A percentile compares a stretch with the other conserved stretches of the same genome.
Evolutionary conservation across 1,284 basidiomycete genomes (phyloP).

Genomic region (Ganoderma multipileum): DNA sequence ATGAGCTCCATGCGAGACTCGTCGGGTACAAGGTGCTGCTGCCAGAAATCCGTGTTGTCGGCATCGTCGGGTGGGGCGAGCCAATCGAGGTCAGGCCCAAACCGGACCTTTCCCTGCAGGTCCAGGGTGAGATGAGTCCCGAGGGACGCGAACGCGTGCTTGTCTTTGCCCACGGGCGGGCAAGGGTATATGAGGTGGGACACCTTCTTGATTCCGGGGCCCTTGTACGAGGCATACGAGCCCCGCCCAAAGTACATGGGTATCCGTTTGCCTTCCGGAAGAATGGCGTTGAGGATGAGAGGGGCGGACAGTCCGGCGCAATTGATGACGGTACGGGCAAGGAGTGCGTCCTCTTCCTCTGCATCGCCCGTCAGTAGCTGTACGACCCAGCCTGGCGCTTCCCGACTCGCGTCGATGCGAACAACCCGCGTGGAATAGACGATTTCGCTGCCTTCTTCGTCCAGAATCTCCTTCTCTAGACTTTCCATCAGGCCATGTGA

Average conservation of each 20-base stretch:
- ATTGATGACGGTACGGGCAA: slow-evolving; percentile 89
- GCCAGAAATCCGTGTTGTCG: slow-evolving; percentile 75
- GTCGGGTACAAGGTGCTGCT: slow-evolving; percentile 68
- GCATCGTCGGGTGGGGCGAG: slow-evolving; percentile 64
- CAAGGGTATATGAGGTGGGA: slow-evolving; percentile 90
- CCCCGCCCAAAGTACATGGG: slow-evolving; percentile 83
- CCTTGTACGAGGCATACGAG: slow-evolving; percentile 88
- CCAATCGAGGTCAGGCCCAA: slow-evolving; percentile 96
- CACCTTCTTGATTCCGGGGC: slow-evolving; percentile 73
- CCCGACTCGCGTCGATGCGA: slow-evolving; percentile 57
- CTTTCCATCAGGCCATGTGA: slow-evolving; percentile 84
- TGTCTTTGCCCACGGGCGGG: slow-evolving; percentile 63
- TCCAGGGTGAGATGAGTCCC: slow-evolving; percentile 94
- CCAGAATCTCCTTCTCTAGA: slow-evolving; percentile 80
- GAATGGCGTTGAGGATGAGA: slow-evolving; percentile 74
- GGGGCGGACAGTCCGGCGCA: slow-evolving; percentile 84
- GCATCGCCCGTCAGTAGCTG: slow-evolving; percentile 63
- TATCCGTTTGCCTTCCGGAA: slow-evolving; percentile 60
- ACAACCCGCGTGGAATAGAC: slow-evolving; percentile 88
- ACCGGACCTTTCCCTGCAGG: slow-evolving; percentile 86
- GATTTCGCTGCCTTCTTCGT: slow-evolving; percentile 76
- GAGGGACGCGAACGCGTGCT: slow-evolving; percentile 77
- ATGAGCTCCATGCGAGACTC: slow-evolving; percentile 71
- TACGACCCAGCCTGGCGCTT: slow-evolving; percentile 69
- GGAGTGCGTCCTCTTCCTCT: slow-evolving; percentile 70